These are phyloP conservation scores for Lactarius tabidus DNA, from an alignment of 768 basidiomycete genomes.

Conservation along the genomic window DNA sequence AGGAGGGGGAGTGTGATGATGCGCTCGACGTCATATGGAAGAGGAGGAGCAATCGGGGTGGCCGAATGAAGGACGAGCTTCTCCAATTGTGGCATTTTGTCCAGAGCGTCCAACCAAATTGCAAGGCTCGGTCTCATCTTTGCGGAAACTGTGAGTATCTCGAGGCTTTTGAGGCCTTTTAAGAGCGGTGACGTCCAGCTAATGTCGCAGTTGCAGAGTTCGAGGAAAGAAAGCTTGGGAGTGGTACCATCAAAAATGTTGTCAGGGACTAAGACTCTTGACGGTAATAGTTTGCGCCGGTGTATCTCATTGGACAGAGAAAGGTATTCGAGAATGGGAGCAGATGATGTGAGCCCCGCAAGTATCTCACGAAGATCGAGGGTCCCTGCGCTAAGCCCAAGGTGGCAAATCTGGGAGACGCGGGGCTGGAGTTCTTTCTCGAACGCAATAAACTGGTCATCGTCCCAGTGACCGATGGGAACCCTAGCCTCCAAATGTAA, in stretches of 20 bases:
- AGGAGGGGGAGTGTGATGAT: too few species aligned
- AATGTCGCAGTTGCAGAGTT: too few species aligned
- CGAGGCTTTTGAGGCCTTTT: constrained; percentile 3
- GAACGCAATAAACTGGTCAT: too few species aligned
- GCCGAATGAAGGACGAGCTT: constrained; percentile 2
- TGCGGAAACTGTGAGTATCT: neutral
- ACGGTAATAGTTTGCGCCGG: neutral
- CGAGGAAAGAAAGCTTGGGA: too few species aligned
- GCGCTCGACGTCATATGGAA: neutral
- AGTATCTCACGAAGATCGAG: too few species aligned
- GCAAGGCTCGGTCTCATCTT: neutral
- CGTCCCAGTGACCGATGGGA: neutral
- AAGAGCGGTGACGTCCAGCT: neutral
- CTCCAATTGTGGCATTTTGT: constrained; percentile 10
- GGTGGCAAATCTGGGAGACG: too few species aligned
- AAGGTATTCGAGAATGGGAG: too few species aligned
- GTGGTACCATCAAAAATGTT: too few species aligned
- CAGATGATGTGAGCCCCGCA: too few species aligned
- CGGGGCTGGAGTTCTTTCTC: too few species aligned
- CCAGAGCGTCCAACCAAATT: constrained; percentile 14
- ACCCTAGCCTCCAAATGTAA: neutral
- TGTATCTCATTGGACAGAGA: neutral
- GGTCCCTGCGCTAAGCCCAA: too few species aligned
- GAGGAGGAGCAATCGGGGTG: neutral
- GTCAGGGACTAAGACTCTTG: neutral